A percentile compares a stretch with the other conserved stretches of the same genome.
These are phyloP conservation scores for Hortiboletus rubellus DNA, from an alignment of 1,284 basidiomycete genomes.

Conservation along the genomic window DNA sequence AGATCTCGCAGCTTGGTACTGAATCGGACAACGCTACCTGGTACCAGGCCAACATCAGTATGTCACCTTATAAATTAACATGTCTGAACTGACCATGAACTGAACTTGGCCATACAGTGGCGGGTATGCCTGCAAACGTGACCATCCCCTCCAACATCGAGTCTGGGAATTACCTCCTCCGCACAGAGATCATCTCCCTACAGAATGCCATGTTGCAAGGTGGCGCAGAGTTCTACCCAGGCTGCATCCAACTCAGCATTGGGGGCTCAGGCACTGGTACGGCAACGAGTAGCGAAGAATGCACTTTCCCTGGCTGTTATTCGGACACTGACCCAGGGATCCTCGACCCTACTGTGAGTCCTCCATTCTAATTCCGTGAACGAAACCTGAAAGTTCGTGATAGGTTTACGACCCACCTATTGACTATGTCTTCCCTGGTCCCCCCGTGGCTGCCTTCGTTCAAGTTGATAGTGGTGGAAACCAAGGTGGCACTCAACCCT, in stretches of 20 bases:
- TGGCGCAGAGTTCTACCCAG: conserved; percentile 72
- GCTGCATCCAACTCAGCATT: conserved; percentile 63
- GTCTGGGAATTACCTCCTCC: conserved; percentile 66
- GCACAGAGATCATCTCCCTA: conserved; percentile 72
- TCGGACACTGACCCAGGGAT: conserved; percentile 61
- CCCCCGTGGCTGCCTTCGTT: conserved; percentile 34
- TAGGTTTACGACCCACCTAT: conserved; percentile 39
- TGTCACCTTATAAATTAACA: conserved; percentile 4
- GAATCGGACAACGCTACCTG: conserved; percentile 35
- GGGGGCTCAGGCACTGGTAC: conserved; percentile 50
- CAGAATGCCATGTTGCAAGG: conserved; percentile 53
- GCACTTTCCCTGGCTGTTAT: conserved; percentile 65
- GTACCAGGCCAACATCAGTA: conserved; percentile 44
- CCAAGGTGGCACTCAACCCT: conserved; percentile 22
- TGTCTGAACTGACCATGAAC: not conserved
- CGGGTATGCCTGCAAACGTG: conserved; percentile 42
- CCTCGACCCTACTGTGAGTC: conserved; percentile 45
- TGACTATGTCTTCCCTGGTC: conserved; percentile 42
- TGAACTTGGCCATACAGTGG: conserved; percentile 27
- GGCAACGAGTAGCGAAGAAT: conserved; percentile 46
- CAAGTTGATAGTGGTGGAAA: conserved; percentile 4
- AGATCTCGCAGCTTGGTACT: conserved; percentile 38
- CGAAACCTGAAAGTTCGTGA: not conserved
- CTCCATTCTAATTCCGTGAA: not conserved
- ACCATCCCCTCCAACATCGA: conserved; percentile 56